Evolutionary conservation across 2,329 filamentous ascomycete genomes (phyloP).

Genomic region (Alternaria ventricosa): DNA sequence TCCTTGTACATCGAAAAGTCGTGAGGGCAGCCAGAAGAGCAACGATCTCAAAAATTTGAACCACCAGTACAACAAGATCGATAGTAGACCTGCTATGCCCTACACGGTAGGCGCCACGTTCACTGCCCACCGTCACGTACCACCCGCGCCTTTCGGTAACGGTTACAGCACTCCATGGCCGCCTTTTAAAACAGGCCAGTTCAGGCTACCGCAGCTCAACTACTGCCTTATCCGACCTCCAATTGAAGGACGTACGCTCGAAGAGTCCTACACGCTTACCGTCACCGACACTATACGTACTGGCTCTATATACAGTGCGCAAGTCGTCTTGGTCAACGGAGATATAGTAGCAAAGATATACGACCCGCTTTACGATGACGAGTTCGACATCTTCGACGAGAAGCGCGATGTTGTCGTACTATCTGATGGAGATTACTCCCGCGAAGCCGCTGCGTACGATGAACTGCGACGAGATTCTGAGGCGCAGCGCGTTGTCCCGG

Average conservation of each 20-base stretch:
- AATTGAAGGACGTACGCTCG: background rate
- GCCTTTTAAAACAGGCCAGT: background rate
- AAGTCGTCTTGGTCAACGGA: slow-evolving; percentile 1
- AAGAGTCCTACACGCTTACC: background rate
- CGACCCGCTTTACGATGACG: slow-evolving; percentile 10
- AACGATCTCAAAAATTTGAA: background rate
- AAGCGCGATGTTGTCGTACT: slow-evolving; percentile 2
- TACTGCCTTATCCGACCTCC: slow-evolving; percentile 1
- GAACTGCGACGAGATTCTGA: background rate
- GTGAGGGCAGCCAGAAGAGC: background rate
- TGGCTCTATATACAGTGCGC: slow-evolving; percentile 1
- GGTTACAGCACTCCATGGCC: background rate
- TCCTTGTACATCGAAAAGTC: background rate
- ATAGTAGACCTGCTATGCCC: background rate
- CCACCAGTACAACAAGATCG: background rate
- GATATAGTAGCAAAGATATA: slow-evolving; percentile 11
- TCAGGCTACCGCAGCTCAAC: background rate
- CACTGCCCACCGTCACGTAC: background rate
- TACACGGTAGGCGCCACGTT: slow-evolving; percentile 5
- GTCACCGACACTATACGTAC: slow-evolving; percentile 2
- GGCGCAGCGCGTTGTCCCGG: background rate
- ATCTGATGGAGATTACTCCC: slow-evolving; percentile 8
- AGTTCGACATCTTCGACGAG: background rate
- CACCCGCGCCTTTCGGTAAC: slow-evolving; percentile 5
- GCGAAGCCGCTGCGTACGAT: slow-evolving; percentile 5